These are phyloP conservation scores for Paracoccidioides lutzii DNA, from an alignment of 2,329 filamentous ascomycete species.

Conservation along the genomic window DNA sequence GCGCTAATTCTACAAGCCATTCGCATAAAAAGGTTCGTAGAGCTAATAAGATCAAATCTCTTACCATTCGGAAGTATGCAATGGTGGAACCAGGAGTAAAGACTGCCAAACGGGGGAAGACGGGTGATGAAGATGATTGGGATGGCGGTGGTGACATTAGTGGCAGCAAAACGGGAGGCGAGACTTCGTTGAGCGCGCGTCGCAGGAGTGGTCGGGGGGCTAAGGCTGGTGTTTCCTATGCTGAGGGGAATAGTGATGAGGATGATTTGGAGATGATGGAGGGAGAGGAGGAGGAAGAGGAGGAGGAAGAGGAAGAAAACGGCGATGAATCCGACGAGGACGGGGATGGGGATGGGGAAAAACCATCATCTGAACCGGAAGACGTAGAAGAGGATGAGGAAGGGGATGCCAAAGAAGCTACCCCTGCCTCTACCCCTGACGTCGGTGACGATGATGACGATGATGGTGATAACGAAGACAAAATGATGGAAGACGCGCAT, in stretches of 20 bases:
- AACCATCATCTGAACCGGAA: constrained; percentile 1
- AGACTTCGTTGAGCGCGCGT: constrained; percentile 20
- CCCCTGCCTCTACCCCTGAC: background rate
- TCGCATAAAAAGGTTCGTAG: constrained; percentile 22
- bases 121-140: constrained; percentile 28
- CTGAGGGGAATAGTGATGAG: constrained; percentile 33
- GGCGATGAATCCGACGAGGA: constrained; percentile 14
- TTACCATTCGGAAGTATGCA: constrained; percentile 24
- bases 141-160: constrained; percentile 21
- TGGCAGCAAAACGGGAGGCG: constrained; percentile 24
- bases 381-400: background rate
- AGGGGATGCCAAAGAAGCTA: background rate
- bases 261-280: constrained; percentile 32
- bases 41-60: constrained; percentile 15
- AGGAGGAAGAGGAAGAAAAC: constrained; percentile 19
- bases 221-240: constrained; percentile 29
- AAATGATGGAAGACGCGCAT: background rate
- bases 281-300: constrained; percentile 20
- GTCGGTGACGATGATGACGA: background rate
- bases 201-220: constrained; percentile 29
- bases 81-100: constrained; percentile 16
- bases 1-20: constrained; percentile 14
- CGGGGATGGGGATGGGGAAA: constrained; percentile 9
- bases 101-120: constrained; percentile 25
- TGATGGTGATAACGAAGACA: background rate